Conservation (phyloP, 2,329 filamentous ascomycete species). For the Xylaria sp. region DNA sequence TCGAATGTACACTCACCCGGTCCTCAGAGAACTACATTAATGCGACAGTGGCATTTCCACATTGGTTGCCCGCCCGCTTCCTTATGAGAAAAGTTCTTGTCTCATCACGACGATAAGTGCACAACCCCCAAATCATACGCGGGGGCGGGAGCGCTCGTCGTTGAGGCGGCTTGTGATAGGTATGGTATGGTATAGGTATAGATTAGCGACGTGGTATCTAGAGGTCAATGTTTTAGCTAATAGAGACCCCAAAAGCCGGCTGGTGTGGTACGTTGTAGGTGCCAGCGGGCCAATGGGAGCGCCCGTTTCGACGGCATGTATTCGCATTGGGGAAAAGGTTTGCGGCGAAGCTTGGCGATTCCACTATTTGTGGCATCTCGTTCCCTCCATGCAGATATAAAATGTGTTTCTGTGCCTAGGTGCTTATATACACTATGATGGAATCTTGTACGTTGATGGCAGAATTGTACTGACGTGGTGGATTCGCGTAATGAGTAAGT, state of each 20-base stretch:
- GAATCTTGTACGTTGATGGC: not conserved
- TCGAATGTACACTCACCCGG: no score
- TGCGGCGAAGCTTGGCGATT: constrained; percentile 1
- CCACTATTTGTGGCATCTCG: not conserved
- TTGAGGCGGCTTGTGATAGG: no score
- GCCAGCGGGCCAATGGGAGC: constrained; percentile 2
- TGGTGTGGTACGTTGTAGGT: not conserved
- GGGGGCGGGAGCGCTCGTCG: no score
- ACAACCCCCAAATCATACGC: no score
- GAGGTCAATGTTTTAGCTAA: constrained; percentile 9
- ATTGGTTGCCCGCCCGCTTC: no score
- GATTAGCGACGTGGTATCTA: no score
- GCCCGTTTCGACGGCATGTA: constrained; percentile 2
- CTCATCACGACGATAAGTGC: no score
- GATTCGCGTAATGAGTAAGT: not conserved
- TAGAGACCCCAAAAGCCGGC: not conserved
- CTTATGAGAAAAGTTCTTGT: no score
- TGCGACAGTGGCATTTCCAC: no score
- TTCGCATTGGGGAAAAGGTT: constrained; percentile 16
- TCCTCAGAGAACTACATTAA: no score
- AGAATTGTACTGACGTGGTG: not conserved
- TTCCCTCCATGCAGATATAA: not conserved
- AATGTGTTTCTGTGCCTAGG: not conserved
- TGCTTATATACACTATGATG: not conserved
- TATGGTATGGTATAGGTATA: no score